Base-by-base conservation (phyloP, 495 filamentous ascomycete genomes). In the Astrocystis sublimbata region DNA sequence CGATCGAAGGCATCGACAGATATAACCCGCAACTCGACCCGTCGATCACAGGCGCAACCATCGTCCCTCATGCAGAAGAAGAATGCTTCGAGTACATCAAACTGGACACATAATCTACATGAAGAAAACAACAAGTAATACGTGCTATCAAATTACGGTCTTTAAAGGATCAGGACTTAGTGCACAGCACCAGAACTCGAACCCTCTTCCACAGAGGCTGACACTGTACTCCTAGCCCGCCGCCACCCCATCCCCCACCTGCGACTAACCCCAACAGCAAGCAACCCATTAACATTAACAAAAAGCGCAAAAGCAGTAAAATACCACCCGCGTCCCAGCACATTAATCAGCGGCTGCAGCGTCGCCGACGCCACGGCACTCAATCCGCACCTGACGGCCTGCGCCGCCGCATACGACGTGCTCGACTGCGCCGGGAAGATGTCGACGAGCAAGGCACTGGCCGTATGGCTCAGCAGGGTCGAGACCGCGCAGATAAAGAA, bases 1-100 rank as follows among this genome's bases (percentile, higher is more conserved):
- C 73, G 6, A 51, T 67, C n/a, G 68, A 66, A n/a, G 51, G 54
- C 36, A 61, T 74, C 6, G 71, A 61, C n/a, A 71, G 55, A 59
- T 74, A 74, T 50, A 42, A 73, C 59, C 63, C 63, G 0, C 53
- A 64, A 26, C 69, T 23, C n/a, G 50, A 46, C 21, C 43, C 43
- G 19, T 46, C 43, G 7, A 24, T 46, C 15, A 46, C 43, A n/a
- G 43, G 43, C n/a, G 43, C 43, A 13, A 6, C 6, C 13, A 36
- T 36, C 33, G 33, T 36, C 33, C 33, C 33, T 36, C 33, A 36
- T 13, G 6, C 13, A 13, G 33, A 6, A 6, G 33, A 36, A 6
- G 33, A 13, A 13, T 13, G n/a, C n/a, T n/a, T n/a, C n/a, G n/a
- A n/a, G n/a, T n/a, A n/a, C n/a, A n/a, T n/a, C n/a, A n/a, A n/a